Percentiles rank a stretch among this genome's conserved stretches.
Evolutionary conservation across 371 early-diverging fungal genomes (phyloP).

Genomic region (Mucor circinelloides): DNA sequence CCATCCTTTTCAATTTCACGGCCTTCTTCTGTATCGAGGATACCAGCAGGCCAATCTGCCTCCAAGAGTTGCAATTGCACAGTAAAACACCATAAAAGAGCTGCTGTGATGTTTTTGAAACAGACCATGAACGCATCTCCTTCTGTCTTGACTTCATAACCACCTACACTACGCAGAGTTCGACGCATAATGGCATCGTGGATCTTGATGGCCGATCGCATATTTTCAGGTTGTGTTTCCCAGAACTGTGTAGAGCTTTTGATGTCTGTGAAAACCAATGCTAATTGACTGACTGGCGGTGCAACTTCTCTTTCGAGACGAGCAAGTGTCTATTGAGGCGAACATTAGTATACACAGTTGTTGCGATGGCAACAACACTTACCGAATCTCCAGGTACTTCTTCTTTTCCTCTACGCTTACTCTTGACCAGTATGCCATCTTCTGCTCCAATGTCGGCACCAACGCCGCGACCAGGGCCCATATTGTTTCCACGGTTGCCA

Average conservation of each 20-base stretch:
- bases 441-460: conserved; percentile 12
- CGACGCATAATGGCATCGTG: conserved; percentile 90
- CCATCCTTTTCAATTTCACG: conserved; percentile 70
- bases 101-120: conserved; percentile 85
- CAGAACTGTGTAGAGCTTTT: conserved; percentile 94
- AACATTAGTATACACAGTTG: background rate
- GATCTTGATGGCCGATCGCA: conserved; percentile 88
- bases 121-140: conserved; percentile 97
- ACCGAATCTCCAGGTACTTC: conserved; percentile 55
- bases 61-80: conserved; percentile 84
- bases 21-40: conserved; percentile 81
- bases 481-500: conserved; percentile 27
- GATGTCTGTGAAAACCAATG: conserved; percentile 95
- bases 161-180: conserved; percentile 80
- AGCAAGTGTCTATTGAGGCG: conserved; percentile 55
- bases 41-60: conserved; percentile 93
- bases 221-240: conserved; percentile 86
- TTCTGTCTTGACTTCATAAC: conserved; percentile 98
- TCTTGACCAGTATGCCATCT: conserved; percentile 33
- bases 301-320: conserved; percentile 78
- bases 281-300: conserved; percentile 84
- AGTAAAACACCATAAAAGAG: conserved; percentile 89
- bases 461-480: conserved; percentile 25
- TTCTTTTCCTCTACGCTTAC: conserved; percentile 49
- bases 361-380: background rate